Conservation (phyloP, 1,284 basidiomycete genomes). For the Ustilago sp. region DNA sequence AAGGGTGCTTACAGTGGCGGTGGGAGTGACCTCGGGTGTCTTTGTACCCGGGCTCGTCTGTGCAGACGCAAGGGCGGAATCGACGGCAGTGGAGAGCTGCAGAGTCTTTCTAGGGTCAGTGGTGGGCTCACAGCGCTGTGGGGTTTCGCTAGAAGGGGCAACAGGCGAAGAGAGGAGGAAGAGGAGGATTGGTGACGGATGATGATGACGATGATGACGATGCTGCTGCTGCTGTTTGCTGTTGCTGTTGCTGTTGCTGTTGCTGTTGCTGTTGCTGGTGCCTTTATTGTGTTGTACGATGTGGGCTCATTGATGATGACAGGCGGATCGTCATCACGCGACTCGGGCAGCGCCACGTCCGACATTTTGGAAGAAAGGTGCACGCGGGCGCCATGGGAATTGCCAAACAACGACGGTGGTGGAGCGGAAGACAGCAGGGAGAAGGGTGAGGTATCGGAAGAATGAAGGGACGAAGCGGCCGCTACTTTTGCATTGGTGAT, state of each 20-base stretch:
- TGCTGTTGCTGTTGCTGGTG: no score
- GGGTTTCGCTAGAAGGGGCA: conserved; percentile 1
- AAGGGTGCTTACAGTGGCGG: conserved; percentile 31
- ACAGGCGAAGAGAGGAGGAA: not conserved
- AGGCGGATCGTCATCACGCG: conserved; percentile 26
- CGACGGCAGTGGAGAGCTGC: conserved; percentile 12
- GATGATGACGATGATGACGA: not conserved
- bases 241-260: not conserved
- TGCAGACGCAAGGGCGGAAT: conserved; percentile 17
- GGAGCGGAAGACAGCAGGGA: not conserved
- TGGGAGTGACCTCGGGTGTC: conserved; percentile 19
- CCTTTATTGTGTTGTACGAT: not conserved
- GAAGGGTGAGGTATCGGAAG: conserved; percentile 1
- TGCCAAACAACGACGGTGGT: conserved; percentile 10
- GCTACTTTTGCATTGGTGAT: conserved; percentile 3
- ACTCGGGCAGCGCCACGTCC: conserved; percentile 30
- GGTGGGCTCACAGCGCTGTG: not conserved
- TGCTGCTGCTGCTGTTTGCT: not conserved
- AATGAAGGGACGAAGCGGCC: conserved; percentile 1
- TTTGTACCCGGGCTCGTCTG: conserved; percentile 25
- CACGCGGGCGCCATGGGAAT: conserved; percentile 16
- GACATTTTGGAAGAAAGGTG: conserved; percentile 21
- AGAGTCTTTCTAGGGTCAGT: not conserved
- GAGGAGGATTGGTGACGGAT: not conserved
- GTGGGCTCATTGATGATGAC: not conserved